Evolutionary conservation across 306 rosid species (phyloP), one percentile per base, ranked within the genome.

Genomic region (barrel medic (Medicago truncatula)): DNA sequence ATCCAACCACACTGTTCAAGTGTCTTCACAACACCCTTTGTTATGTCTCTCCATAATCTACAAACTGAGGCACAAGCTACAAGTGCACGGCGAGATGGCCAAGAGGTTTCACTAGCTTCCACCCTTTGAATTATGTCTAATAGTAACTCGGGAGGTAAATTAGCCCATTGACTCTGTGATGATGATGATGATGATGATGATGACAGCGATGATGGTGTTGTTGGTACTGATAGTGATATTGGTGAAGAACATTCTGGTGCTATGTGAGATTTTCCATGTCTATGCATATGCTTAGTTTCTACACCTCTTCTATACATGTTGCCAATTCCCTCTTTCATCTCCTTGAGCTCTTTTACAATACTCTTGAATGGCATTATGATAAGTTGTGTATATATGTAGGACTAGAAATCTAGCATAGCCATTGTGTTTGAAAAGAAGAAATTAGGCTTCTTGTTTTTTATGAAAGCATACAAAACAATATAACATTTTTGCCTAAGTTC

Each of bases 21-120:
- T 83, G 98, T 94, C 76, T 87, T 87, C 40, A 94, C 93, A 20
- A 92, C 86, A 67, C 83, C 89, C 70, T 88, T 85, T 1, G 98
- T 88, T 67, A 92, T 82, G 52, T 85, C 75, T 82, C 97, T 88
- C 97, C 98, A 94, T 8, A 90, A 57, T 85, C 84, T 82, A 71
- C 98, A 94, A 85, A 94, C 96, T 15, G 93, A 94, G 54, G 97
- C 93, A 71, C 98, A 94, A 40, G 96, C 95, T 23, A 92, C 90
- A 11, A 94, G 71, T 15, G 83, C 95, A 63, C 93, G 83, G 64
- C 98, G 78, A 13, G 89, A 83, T 73, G 98, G 98, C 98, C 97
- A 94, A 2, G 96, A 71, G 39, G 85, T 84, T 70, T 88, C 95
- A 46, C 87, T 87, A 1, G 77, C 91, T 85, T 94, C 98, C 52